Evolutionary conservation across 345 rosid genomes (phyloP).

Genomic region (Acer saccharum): DNA sequence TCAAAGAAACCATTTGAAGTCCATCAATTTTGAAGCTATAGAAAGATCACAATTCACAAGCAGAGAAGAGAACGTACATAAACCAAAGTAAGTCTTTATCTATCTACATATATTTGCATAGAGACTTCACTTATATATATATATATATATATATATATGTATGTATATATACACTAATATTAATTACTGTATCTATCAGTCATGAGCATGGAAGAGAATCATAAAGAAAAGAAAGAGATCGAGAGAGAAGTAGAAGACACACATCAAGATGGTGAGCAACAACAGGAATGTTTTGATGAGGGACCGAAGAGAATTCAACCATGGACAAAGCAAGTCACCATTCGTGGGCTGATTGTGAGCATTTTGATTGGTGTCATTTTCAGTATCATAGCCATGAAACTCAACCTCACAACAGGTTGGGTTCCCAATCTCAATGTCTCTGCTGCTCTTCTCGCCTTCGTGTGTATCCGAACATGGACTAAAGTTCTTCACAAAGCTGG

Average conservation of each 20-base stretch:
- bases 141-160: too few relatives aligned
- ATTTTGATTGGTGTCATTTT: constrained; percentile 66
- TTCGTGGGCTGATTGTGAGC: constrained; percentile 77
- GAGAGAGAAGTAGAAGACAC: constrained; percentile 12
- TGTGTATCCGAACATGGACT: constrained; percentile 79
- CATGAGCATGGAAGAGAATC: constrained; percentile 29
- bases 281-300: constrained; percentile 8
- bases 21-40: background rate
- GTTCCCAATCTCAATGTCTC: constrained; percentile 86
- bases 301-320: constrained; percentile 45
- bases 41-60: background rate
- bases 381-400: constrained; percentile 89
- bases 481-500: constrained; percentile 72
- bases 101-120: background rate
- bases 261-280: constrained; percentile 8
- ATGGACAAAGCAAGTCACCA: constrained; percentile 76
- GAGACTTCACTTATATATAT: background rate
- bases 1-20: background rate
- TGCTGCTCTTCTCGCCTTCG: constrained; percentile 85
- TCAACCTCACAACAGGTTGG: constrained; percentile 78
- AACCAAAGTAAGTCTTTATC: background rate
- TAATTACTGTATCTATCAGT: background rate
- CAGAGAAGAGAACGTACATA: background rate
- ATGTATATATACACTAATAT: background rate
- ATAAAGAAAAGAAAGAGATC: constrained; percentile 34